Base-by-base conservation (phyloP, 768 basidiomycete species). In the Lentinus brumalis region DNA sequence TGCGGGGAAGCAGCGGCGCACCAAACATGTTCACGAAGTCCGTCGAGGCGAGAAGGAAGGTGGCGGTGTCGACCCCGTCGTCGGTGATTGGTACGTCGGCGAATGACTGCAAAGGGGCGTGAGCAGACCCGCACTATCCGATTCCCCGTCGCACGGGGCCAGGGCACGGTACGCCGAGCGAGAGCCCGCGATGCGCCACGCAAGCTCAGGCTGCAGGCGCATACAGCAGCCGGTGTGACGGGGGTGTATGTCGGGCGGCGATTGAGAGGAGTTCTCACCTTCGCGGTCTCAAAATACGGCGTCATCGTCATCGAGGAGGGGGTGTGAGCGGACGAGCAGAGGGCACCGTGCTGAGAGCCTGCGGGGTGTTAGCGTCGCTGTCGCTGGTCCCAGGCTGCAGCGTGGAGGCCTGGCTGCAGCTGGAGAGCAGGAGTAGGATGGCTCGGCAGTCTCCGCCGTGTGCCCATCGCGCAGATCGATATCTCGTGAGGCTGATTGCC, bases 31-130 rank as follows among this genome's bases (percentile, higher is more conserved):
- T 77, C 15, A 89, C 79, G 30, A 98, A 81, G 16, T 92, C 95
- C 74, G 96, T 93, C 18, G 93, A 86, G 0, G 96, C 96, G 69
- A 92, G 88, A 49, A 94, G 79, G 78, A 98, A 98, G 12, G 81
- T 73, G 18, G 77, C 69, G 0, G 94, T 93, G 70, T 94, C 87
- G 53, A 98, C 86, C 14, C 96, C 95, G 4, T 79, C 76, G 46
- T 84, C 80, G n/a, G 84, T 85, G 66, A 91, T 78, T 15, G 86
- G 83, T 42, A 98, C 92, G 63, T 96, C 91, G 67, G 83, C 85
- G 74, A 92, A 98, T 10, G 92, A 94, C 95, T 97, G 64, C 56
- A 15, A 47, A 31, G 11, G 29, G 29, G 47, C 11, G 32, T 65
- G 39, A 56, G 52, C 39, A 54, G 35, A 35, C 35, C 35, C 35